Conservation (phyloP, 306 rosid genomes). For the Boehmeria nivea region DNA sequence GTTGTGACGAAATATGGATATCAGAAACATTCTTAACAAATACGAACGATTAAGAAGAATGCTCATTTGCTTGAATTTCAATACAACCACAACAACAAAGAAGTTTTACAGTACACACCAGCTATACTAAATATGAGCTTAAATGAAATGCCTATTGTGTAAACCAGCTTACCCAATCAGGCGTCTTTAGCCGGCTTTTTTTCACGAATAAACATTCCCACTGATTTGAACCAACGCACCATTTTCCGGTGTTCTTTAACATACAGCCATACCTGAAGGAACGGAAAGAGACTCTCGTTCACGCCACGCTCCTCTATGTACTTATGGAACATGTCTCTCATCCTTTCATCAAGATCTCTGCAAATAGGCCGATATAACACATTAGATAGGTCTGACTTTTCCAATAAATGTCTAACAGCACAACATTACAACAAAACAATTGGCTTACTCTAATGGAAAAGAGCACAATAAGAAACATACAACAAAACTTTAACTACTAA, state of each 20-base stretch:
- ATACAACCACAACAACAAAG: no score
- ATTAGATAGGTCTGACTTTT: no score
- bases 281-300: constrained; percentile 69
- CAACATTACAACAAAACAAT: no score
- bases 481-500: no score
- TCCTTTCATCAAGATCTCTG: constrained; percentile 70
- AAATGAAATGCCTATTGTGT: not conserved
- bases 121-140: not conserved
- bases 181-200: constrained; percentile 36
- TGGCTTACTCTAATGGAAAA: no score
- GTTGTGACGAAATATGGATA: no score
- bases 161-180: constrained; percentile 15
- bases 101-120: not conserved
- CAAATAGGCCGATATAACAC: no score
- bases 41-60: no score
- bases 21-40: no score
- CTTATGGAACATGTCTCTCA: constrained; percentile 72
- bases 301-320: constrained; percentile 87
- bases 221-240: constrained; percentile 76
- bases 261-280: constrained; percentile 94
- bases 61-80: no score
- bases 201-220: constrained; percentile 57
- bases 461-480: no score
- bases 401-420: no score
- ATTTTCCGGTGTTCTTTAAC: constrained; percentile 86